Evolutionary conservation across 2,329 filamentous ascomycete genomes (phyloP).

Genomic region (Neophaeococcomyces aloes): DNA sequence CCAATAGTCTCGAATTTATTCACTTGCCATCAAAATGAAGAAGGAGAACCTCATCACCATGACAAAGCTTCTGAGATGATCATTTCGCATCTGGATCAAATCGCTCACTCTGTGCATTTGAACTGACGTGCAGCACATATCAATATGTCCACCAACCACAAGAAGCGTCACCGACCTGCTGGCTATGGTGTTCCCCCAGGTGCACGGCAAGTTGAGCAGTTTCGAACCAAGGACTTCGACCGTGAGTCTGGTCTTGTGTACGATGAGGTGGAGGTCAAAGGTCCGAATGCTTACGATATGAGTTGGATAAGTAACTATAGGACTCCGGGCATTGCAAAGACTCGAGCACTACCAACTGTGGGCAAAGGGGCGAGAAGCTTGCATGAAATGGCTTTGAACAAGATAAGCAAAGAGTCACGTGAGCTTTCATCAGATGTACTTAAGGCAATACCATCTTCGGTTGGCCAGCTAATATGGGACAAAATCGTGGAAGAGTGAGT

Average conservation of each 20-base stretch:
- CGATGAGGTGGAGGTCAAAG: conserved; percentile 13
- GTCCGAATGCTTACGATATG: conserved; percentile 9
- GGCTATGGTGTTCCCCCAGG: background rate
- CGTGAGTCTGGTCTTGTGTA: conserved; percentile 17
- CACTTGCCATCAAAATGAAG: conserved; percentile 11
- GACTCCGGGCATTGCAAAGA: conserved; percentile 11
- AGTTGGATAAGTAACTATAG: conserved; percentile 18
- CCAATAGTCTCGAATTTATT: too few relatives aligned
- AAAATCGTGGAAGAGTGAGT: conserved; percentile 28
- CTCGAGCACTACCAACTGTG: background rate
- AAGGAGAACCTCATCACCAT: conserved; percentile 19
- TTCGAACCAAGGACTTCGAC: conserved; percentile 9
- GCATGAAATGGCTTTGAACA: conserved; percentile 13
- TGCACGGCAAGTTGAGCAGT: background rate
- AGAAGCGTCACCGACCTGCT: background rate
- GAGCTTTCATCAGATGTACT: conserved; percentile 28
- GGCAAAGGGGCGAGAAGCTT: conserved; percentile 16
- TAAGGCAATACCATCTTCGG: conserved; percentile 29
- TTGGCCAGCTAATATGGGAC: conserved; percentile 33
- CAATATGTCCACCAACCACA: background rate
- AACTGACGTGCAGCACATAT: background rate
- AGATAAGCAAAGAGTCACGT: conserved; percentile 27
- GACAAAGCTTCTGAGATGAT: conserved; percentile 19
- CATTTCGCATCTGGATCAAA: background rate
- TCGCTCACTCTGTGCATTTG: background rate